Base-by-base conservation (phyloP, 306 rosid genomes). In the Medicago arabica region DNA sequence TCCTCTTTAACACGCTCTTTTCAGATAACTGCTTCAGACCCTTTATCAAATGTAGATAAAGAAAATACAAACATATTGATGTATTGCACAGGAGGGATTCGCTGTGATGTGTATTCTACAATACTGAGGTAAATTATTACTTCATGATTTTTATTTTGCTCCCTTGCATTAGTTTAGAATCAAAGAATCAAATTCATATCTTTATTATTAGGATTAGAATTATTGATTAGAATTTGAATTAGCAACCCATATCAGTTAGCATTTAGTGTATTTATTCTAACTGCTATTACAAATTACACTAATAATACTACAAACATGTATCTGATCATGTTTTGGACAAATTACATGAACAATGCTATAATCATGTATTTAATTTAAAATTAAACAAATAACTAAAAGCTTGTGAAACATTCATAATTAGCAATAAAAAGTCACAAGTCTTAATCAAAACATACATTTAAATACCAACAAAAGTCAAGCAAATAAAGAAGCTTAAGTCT, bases 41-140 rank as follows among this genome's bases (percentile, higher is more conserved):
- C 98, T 8, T 83, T 95, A 76, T 86, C 87, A 72, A 86, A 83
- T 79, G 85, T 86, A 19, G 93, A 90, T 82, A 87, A 86, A 82
- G 88, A 83, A 54, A 88, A 91, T 49, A 55, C 93, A 13, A 85
- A 85, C 75, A 84, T 92, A 84, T 82, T 92, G 86, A 92, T 95
- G 98, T 95, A 95, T 85, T 95, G 97, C 82, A 95, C 98, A 6
- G 97, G 97, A 59, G 97, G 97, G 59, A 95, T 95, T 63, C 94
- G 93, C 16, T 95, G 98, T 61, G 96, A 92, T 61, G 95, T 92
- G 49, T 92, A 90, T 82, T 92, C 98, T 38, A 85, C 97, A 44
- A 90, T 90, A 46, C 83, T 95, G 63, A 92, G 97, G 97, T 90
- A 87, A 84, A 44, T 66, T 14, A 31, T 9, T 61, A 57, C 70